A percentile compares a stretch with the other conserved stretches of the same genome.
Evolutionary conservation across 129 eudicot genomes (phyloP).

Genomic region (Chrysanthemum makinoi): DNA sequence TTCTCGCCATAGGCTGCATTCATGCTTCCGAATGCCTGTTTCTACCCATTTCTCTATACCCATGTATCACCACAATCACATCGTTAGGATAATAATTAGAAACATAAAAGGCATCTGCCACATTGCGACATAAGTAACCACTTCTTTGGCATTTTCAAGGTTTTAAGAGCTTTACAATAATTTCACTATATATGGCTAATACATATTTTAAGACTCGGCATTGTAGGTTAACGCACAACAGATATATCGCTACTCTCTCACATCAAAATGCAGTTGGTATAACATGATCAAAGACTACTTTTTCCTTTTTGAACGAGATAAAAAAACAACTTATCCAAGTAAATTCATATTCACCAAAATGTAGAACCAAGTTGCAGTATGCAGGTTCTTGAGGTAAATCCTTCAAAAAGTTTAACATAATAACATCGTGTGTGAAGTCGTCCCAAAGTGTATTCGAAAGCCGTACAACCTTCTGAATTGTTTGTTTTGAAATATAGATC

Average conservation of each 20-base stretch:
- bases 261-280: not conserved
- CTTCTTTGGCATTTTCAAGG: slow-evolving; percentile 6
- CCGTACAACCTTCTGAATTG: too few species aligned
- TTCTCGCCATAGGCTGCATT: too few species aligned
- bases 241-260: not conserved
- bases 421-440: too few species aligned
- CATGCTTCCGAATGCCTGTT: too few species aligned
- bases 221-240: not conserved
- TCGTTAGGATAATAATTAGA: too few species aligned
- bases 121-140: not conserved
- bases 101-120: not conserved
- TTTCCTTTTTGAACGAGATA: too few species aligned
- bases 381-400: slow-evolving; percentile 52
- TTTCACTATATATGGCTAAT: slow-evolving; percentile 8
- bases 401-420: slow-evolving; percentile 21
- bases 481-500: too few species aligned
- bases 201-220: slow-evolving; percentile 17
- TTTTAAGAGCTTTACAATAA: slow-evolving; percentile 10
- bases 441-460: too few species aligned
- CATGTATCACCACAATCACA: too few species aligned
- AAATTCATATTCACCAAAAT: slow-evolving; percentile 53
- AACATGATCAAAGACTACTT: not conserved
- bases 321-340: slow-evolving; percentile 27
- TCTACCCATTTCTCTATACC: too few species aligned
- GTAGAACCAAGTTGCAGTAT: slow-evolving; percentile 44